Conservation (phyloP, 2,329 filamentous ascomycete genomes). For the Exophiala aquamarina region DNA sequence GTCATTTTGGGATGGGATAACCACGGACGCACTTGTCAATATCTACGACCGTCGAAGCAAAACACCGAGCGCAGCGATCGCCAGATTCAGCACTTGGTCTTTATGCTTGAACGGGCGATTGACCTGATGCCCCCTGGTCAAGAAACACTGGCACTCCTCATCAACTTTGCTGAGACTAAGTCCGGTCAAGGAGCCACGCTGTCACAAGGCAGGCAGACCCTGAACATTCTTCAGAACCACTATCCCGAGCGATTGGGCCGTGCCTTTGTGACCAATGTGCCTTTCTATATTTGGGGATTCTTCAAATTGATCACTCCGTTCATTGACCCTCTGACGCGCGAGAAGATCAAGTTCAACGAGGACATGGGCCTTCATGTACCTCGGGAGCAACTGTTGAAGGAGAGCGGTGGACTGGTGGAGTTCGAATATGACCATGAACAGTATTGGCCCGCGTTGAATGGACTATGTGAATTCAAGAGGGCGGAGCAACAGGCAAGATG, state of each 20-base stretch:
- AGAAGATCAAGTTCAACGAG: constrained; percentile 98
- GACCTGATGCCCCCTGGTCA: constrained; percentile 85
- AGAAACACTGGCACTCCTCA: constrained; percentile 81
- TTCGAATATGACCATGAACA: constrained; percentile 86
- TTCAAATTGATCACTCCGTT: constrained; percentile 96
- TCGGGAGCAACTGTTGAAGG: constrained; percentile 75
- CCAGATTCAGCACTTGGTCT: constrained; percentile 91
- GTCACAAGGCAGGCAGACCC: constrained; percentile 74
- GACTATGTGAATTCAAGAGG: constrained; percentile 66
- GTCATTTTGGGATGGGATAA: constrained; percentile 85
- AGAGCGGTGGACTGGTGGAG: constrained; percentile 74
- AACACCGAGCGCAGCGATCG: constrained; percentile 85
- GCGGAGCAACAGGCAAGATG: constrained; percentile 68
- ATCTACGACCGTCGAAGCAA: constrained; percentile 84
- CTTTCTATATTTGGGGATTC: constrained; percentile 88
- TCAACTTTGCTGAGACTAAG: constrained; percentile 85
- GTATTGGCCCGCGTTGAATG: constrained; percentile 86
- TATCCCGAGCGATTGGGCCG: constrained; percentile 90
- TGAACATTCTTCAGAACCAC: constrained; percentile 90
- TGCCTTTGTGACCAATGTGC: constrained; percentile 88
- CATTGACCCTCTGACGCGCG: constrained; percentile 88
- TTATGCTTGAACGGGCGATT: constrained; percentile 88
- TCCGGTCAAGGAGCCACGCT: constrained; percentile 74
- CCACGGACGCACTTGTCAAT: constrained; percentile 80
- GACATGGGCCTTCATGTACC: constrained; percentile 82